These are phyloP conservation scores for Globisporangium abappressorium DNA, from an alignment of 352 stramenopile species.

Conservation along the genomic window DNA sequence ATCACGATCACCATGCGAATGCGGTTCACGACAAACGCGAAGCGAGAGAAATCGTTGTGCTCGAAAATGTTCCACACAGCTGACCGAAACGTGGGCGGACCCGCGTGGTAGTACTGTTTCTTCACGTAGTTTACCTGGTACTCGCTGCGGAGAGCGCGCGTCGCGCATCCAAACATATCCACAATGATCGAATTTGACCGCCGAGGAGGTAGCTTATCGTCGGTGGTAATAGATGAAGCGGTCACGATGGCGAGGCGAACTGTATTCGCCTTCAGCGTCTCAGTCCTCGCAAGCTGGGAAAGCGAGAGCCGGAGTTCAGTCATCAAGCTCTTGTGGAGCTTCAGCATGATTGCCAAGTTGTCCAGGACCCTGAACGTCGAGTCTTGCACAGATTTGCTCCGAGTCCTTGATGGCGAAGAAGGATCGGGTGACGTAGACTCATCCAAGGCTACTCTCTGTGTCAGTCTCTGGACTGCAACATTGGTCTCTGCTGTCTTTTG, in stretches of 20 bases:
- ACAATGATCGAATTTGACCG: slow-evolving; percentile 11
- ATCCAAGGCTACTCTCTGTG: neutral
- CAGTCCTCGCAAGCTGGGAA: slow-evolving; percentile 3
- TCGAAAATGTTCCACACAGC: slow-evolving; percentile 46
- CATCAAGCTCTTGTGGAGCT: slow-evolving; percentile 25
- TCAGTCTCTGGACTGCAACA: slow-evolving; percentile 15
- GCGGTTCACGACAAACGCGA: slow-evolving; percentile 24
- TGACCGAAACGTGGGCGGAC: slow-evolving; percentile 28
- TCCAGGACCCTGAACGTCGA: slow-evolving; percentile 19
- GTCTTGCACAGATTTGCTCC: neutral
- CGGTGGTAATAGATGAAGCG: neutral
- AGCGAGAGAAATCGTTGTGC: slow-evolving; percentile 31
- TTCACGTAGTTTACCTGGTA: slow-evolving; percentile 21
- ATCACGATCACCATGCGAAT: slow-evolving; percentile 34
- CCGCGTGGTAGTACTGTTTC: slow-evolving; percentile 22
- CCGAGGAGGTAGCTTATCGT: neutral
- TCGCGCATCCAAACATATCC: slow-evolving; percentile 25
- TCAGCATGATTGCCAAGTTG: slow-evolving; percentile 20
- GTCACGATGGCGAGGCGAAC: too few species aligned
- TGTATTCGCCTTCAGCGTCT: neutral
- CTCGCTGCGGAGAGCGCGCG: slow-evolving; percentile 21
- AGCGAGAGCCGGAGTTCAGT: slow-evolving; percentile 1
- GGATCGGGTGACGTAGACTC: neutral
- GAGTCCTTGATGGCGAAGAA: neutral
- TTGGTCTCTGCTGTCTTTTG: slow-evolving; percentile 10